These are phyloP conservation scores for Gentiana straminea DNA, from an alignment of 257 asterid genomes.

Conservation along the genomic window DNA sequence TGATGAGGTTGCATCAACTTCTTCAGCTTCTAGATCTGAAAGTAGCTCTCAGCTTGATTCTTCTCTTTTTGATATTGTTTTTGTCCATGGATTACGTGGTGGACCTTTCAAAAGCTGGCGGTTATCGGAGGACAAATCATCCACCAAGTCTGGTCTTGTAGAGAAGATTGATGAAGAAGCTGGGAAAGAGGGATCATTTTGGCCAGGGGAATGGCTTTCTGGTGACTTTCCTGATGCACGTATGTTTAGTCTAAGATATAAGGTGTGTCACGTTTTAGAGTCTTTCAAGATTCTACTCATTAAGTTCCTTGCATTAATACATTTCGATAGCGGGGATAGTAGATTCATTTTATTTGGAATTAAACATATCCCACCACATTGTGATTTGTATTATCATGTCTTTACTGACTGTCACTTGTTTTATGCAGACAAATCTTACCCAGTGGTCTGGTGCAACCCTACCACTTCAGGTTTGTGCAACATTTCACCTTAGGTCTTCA, in stretches of 20 bases:
- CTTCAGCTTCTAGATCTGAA: constrained; percentile 36
- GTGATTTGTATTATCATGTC: neutral
- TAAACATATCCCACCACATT: neutral
- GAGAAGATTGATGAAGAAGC: constrained; percentile 99
- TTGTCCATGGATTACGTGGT: constrained; percentile 96
- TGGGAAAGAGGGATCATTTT: constrained; percentile 91
- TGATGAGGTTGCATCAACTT: constrained; percentile 34
- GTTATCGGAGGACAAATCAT: constrained; percentile 88
- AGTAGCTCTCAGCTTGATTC: constrained; percentile 35
- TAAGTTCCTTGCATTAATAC: neutral
- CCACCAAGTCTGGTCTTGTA: constrained; percentile 97
- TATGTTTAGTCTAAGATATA: constrained; percentile 82
- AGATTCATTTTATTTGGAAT: neutral
- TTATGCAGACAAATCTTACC: constrained; percentile 84
- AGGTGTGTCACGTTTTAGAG: constrained; percentile 32
- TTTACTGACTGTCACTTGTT: neutral
- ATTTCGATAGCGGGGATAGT: no score
- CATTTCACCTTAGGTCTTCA: neutral
- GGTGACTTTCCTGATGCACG: constrained; percentile 95
- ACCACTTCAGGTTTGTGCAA: constrained; percentile 80
- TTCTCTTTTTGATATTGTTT: constrained; percentile 79
- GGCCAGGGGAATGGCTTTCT: constrained; percentile 99
- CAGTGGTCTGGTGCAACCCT: constrained; percentile 99
- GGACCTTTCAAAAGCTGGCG: constrained; percentile 99
- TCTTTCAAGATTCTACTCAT: neutral